Percentiles rank a stretch among this genome's conserved stretches.
These are phyloP conservation scores for Hypsizygus ulmarius DNA, from an alignment of 1,284 basidiomycete genomes.

Conservation along the genomic window DNA sequence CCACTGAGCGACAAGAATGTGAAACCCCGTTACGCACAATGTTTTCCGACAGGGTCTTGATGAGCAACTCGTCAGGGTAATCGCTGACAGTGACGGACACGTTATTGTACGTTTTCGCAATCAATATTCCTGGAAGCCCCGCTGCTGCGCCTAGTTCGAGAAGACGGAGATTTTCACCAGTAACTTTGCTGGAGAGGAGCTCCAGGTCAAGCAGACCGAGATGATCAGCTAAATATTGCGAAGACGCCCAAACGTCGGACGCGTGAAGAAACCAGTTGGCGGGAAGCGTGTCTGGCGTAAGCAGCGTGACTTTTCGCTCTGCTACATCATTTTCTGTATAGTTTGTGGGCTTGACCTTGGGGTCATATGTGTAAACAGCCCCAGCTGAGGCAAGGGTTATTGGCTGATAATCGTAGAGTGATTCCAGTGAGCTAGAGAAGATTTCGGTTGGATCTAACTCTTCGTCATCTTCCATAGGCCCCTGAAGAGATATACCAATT, in stretches of 20 bases:
- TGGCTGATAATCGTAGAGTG: slow-evolving; percentile 59
- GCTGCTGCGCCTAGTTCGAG: slow-evolving; percentile 73
- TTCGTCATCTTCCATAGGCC: slow-evolving; percentile 14
- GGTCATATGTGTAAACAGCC: slow-evolving; percentile 41
- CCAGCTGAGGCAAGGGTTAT: slow-evolving; percentile 57
- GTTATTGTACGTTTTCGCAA: slow-evolving; percentile 47
- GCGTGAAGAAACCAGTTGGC: slow-evolving; percentile 74
- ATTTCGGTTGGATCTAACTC: slow-evolving; percentile 58
- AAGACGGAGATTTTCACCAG: slow-evolving; percentile 34
- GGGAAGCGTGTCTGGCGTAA: slow-evolving; percentile 61
- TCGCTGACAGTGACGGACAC: slow-evolving; percentile 56
- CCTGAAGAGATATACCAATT: background rate
- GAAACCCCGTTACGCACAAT: slow-evolving; percentile 47
- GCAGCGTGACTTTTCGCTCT: slow-evolving; percentile 33
- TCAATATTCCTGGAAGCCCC: slow-evolving; percentile 66
- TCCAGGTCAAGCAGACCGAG: slow-evolving; percentile 44
- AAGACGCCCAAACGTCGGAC: slow-evolving; percentile 69
- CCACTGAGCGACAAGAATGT: slow-evolving; percentile 44
- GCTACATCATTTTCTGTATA: slow-evolving; percentile 14
- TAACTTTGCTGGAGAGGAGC: slow-evolving; percentile 7
- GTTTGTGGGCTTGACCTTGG: slow-evolving; percentile 14
- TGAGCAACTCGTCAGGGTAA: slow-evolving; percentile 67
- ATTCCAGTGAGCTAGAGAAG: slow-evolving; percentile 56
- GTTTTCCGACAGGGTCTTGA: slow-evolving; percentile 57
- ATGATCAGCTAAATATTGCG: slow-evolving; percentile 64